Evolutionary conservation across 139 green algal genomes (phyloP).

Genomic region (Zygnema cylindricum): DNA sequence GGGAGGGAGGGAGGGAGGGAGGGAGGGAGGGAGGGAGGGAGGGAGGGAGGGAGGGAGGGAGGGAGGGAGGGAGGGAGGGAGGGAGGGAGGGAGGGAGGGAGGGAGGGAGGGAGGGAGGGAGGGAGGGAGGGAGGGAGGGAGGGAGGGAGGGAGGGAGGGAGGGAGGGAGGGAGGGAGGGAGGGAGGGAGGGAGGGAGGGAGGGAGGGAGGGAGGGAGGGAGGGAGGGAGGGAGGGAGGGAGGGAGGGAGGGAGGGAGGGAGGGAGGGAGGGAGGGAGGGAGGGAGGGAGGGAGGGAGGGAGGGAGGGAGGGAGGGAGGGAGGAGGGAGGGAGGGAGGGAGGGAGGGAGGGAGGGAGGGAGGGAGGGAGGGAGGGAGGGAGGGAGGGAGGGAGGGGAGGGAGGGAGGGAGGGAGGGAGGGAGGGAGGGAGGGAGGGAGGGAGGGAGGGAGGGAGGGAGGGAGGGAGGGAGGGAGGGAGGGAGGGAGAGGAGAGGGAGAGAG

Average conservation of each 20-base stretch:
- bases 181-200: no score
- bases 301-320: background rate
- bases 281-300: background rate
- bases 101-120: background rate
- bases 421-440: background rate
- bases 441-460: background rate
- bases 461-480: background rate
- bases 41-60: background rate
- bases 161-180: background rate
- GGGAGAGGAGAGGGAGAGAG: background rate
- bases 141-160: background rate
- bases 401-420: background rate
- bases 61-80: background rate
- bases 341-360: background rate
- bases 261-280: background rate
- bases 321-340: background rate
- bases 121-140: background rate
- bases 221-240: background rate
- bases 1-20: background rate
- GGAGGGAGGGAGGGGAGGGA: background rate
- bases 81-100: background rate
- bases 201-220: no score
- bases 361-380: background rate
- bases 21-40: background rate
- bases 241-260: background rate